Base-by-base conservation (phyloP, 2,329 filamentous ascomycete genomes). In the Ophiosphaerella korrae region DNA sequence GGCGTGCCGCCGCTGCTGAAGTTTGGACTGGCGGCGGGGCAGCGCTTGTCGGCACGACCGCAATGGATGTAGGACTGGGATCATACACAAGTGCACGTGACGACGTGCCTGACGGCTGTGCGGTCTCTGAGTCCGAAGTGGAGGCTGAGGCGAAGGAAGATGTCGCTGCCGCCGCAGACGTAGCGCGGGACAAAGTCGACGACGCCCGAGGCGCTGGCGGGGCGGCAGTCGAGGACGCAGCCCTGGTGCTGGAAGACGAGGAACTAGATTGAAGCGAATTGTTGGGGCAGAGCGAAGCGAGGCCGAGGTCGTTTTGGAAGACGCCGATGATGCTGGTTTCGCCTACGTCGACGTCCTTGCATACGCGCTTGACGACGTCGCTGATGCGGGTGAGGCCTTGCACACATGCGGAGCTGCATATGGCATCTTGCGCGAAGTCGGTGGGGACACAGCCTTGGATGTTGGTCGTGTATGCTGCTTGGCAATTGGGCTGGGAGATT, bases 321-420 rank as follows among this genome's bases (percentile, higher is more conserved):
- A 76, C 70, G 6, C 72, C 72, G 18, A 80, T 70, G 52, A 79
- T 75, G 42, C 72, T 74, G 23, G 66, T 66, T 24, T 73, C 73
- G 35, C 63, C 64, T 7, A 75, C 68, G 31, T 70, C 67, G 12
- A 74, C 67, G 44, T 62, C 43, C 0, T 40, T 58, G 50, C 77
- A 79, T 5, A 62, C 56, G 8, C 55, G 55, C 31, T 60, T 62
- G 37, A 80, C 71, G 1, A 58, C 55, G 4, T 66, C 41, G 12
- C 60, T 62, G 35, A 79, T 69, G 3, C 63, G 56, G 6, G 70
- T 48, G 26, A 80, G 64, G 3, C 73, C 77, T 11, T 63, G 62
- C n/a, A 79, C 62, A 53, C 78, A 80, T 14, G 57, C 62, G 5
- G 55, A 48, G 33, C 68, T 74, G 53, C 74, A 77, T 8, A 55